A percentile compares a stretch with the other conserved stretches of the same genome.
These are phyloP conservation scores for Sporisorium sorghi DNA, from an alignment of 1,284 basidiomycete species.

Conservation along the genomic window DNA sequence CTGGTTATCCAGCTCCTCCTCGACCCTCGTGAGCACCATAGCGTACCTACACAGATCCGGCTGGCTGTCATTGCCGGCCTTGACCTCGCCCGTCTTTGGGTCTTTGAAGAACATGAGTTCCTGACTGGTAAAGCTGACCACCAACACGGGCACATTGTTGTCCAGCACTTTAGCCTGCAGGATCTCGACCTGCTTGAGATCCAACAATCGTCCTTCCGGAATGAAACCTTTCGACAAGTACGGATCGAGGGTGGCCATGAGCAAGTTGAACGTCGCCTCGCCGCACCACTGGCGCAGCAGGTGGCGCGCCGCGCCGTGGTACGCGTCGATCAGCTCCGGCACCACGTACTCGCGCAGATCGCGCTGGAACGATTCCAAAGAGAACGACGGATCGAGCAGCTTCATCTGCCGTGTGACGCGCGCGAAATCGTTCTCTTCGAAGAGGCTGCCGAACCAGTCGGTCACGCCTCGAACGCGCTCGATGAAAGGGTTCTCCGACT, in stretches of 20 bases:
- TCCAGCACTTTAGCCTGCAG: conserved; percentile 74
- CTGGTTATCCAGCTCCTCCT: conserved; percentile 75
- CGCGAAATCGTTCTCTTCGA: conserved; percentile 97
- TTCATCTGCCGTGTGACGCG: conserved; percentile 90
- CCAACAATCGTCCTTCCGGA: conserved; percentile 61
- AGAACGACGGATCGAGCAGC: conserved; percentile 86
- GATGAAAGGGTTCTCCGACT: conserved; percentile 92
- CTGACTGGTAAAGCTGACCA: conserved; percentile 93
- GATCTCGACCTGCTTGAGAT: conserved; percentile 64
- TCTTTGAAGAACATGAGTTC: conserved; percentile 93
- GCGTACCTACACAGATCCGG: conserved; percentile 95
- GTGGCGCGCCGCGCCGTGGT: conserved; percentile 87
- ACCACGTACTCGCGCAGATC: conserved; percentile 97
- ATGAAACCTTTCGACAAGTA: conserved; percentile 87
- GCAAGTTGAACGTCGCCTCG: conserved; percentile 90
- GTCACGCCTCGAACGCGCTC: conserved; percentile 85
- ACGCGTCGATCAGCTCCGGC: conserved; percentile 96
- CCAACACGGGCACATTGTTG: conserved; percentile 85
- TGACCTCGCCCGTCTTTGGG: conserved; percentile 84
- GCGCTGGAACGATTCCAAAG: conserved; percentile 84
- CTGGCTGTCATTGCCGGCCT: conserved; percentile 85
- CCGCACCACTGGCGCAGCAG: conserved; percentile 90
- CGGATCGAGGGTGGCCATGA: conserved; percentile 97
- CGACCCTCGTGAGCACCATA: conserved; percentile 87
- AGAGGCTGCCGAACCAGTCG: conserved; percentile 85